A percentile compares a stretch with the other conserved stretches of the same genome.
Conservation (phyloP, 1,284 basidiomycete species). For the Ceraceosorus guamensis region DNA sequence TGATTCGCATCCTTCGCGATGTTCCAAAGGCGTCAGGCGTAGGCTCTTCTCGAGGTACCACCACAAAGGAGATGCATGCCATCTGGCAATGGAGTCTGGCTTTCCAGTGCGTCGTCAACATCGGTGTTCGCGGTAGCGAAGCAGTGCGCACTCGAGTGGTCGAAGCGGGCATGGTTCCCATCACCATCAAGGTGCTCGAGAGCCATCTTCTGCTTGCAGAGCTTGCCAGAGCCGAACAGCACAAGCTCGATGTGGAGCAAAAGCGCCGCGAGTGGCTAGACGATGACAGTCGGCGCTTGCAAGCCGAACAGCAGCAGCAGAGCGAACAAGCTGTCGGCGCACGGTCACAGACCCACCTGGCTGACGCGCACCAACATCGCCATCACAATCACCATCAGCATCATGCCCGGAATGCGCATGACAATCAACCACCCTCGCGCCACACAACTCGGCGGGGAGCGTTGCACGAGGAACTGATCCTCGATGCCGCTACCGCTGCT, state of each 20-base stretch:
- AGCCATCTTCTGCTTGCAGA: constrained; percentile 57
- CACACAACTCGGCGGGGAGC: too few relatives aligned
- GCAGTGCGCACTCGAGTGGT: constrained; percentile 76
- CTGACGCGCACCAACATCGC: too few relatives aligned
- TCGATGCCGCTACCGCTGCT: too few relatives aligned
- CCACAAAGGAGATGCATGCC: constrained; percentile 42
- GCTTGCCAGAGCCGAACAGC: constrained; percentile 31
- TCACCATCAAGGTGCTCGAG: constrained; percentile 88
- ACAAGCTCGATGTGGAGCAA: constrained; percentile 14
- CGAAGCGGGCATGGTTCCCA: constrained; percentile 87
- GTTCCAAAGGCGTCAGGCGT: constrained; percentile 11
- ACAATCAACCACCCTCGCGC: too few relatives aligned
- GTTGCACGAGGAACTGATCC: too few relatives aligned
- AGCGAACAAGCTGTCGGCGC: too few relatives aligned
- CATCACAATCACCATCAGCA: too few relatives aligned
- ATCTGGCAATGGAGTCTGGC: constrained; percentile 55
- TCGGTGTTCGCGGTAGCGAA: constrained; percentile 93
- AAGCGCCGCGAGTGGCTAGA: neutral
- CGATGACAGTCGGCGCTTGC: too few relatives aligned
- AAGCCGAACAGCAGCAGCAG: too few relatives aligned
- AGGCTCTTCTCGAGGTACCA: constrained; percentile 13
- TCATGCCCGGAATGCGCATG: too few relatives aligned
- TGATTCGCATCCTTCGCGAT: constrained; percentile 66
- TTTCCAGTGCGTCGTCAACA: constrained; percentile 95
- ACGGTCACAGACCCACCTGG: too few relatives aligned